Percentiles rank a stretch among this genome's conserved stretches.
Evolutionary conservation across 805 yeast genomes (phyloP).

Genomic region (Candida namnaoensis): DNA sequence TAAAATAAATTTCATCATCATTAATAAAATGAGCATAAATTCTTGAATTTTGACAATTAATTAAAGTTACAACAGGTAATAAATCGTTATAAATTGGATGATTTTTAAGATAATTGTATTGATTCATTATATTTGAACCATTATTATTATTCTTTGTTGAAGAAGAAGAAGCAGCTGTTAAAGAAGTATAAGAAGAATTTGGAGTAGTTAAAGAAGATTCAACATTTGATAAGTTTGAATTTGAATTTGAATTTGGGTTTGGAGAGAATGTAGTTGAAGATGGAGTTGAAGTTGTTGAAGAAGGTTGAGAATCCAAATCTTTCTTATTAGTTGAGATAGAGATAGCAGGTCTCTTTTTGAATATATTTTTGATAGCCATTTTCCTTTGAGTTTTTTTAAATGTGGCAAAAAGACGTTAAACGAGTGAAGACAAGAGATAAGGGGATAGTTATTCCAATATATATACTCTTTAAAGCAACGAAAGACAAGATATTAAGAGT

Average conservation of each 20-base stretch:
- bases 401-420: no score
- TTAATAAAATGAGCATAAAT: slow-evolving; percentile 30
- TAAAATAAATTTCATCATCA: slow-evolving; percentile 35
- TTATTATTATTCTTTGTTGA: not conserved
- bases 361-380: no score
- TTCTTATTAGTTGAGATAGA: no score
- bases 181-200: not conserved
- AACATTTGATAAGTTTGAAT: not conserved
- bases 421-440: no score
- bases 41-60: slow-evolving; percentile 63
- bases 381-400: no score
- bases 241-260: not conserved
- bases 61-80: slow-evolving; percentile 61
- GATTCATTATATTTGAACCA: slow-evolving; percentile 3
- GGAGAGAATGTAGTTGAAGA: no score
- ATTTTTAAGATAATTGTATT: slow-evolving; percentile 11
- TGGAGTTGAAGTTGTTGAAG: no score
- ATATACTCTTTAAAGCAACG: no score
- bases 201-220: not conserved
- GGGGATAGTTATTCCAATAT: no score
- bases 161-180: not conserved
- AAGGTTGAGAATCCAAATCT: no score
- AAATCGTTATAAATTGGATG: slow-evolving; percentile 47
- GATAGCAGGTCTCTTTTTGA: no score
- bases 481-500: no score